Evolutionary conservation across 768 basidiomycete species (phyloP), one percentile per base, ranked within the genome.

Genomic region (Hericium erinaceus): DNA sequence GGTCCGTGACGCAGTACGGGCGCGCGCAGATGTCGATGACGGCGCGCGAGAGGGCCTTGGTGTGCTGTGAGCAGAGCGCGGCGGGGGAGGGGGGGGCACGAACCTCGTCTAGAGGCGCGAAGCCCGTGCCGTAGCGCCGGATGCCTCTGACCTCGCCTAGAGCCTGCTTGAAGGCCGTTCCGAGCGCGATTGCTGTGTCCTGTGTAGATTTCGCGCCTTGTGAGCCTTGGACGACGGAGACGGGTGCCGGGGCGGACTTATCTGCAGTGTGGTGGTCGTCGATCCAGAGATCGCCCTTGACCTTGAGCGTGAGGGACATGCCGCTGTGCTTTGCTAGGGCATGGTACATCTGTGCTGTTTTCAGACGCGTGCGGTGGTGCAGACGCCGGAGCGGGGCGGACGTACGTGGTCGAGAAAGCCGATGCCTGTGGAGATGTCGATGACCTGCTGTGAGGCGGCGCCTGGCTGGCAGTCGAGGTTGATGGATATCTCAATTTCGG

Each of bases 261-360:
- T 99, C 97, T 80, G 95, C 92, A 50, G 95, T 92, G 73, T 99
- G 97, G 66, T 98, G 97, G 73, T 99, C 97, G 73, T 99, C 97
- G 59, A 98, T 97, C 82, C 87, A 91, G 8, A 98, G 78, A 70
- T 99, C 97, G 41, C 97, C 97, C 67, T 89, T 84, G 72, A 94
- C 98, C 64, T 88, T 87, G 75, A 99, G 80, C 18, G 80, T 83
- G 60, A 99, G 75, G 0, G 92, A 94, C 84, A 97, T 89, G 58
- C 93, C 93, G 18, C 92, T 82, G 73, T 99, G 97, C 70, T 98
- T 98, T 39, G 97, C 95, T 4, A 99, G 81, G 2, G 97, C 95
- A 61, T 92, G 86, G 69, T 93, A 94, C 97, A 99, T 99, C 95
- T 99, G 51, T 20, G 55, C 12, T n/a, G 39, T 33, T 24, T 52